Base-by-base conservation (phyloP, 257 asterid genomes). In the Nicotiana noctiflora region DNA sequence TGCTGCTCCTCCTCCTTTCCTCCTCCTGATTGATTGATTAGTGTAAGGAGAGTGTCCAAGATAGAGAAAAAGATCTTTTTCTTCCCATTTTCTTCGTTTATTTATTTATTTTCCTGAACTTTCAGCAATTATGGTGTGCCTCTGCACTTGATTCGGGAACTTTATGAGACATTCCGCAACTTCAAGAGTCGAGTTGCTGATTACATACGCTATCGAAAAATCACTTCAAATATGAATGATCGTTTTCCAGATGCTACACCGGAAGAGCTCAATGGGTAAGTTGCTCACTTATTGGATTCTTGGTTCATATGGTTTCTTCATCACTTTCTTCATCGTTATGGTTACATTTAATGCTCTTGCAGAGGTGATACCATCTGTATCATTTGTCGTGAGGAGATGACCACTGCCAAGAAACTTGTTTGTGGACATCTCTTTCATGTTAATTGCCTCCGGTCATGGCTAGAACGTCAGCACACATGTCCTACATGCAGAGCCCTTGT, bases 341-440 rank as follows among this genome's bases (percentile, higher is more conserved):
- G 6, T 76, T 44, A 49, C 82, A 62, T 64, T 51, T 65, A 18
- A 11, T 81, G 76, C 65, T 19, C 81, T 18, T 85, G 85, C 90
- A 95, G 99, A 80, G 86, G 90, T 79, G 99, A 95, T 83, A 92
- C 88, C 25, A 95, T 97, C 80, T 95, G 99, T 87, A 95, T 95
- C 76, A 95, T 95, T 81, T 93, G 97, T 83, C 98, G 98, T 6
- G 99, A 95, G 91, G 99, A 95, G 92, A 95, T 95, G 99, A 90
- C 94, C 72, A 86, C 89, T 4, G 98, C 99, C 15, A 95, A 95
- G 85, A 95, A 89, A 85, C 97, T 95, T 84, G 79, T 91, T 10
- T 95, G 99, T 21, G 98, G 99, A 53, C 99, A 95, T 89, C 89
- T 93, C 82, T 95, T 95, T 87, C 99, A 95, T 65, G 97, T 95